phyloP scores from a whole-genome alignment of 768 basidiomycete genomes.

The Mrakia hoshinonis region DNA sequence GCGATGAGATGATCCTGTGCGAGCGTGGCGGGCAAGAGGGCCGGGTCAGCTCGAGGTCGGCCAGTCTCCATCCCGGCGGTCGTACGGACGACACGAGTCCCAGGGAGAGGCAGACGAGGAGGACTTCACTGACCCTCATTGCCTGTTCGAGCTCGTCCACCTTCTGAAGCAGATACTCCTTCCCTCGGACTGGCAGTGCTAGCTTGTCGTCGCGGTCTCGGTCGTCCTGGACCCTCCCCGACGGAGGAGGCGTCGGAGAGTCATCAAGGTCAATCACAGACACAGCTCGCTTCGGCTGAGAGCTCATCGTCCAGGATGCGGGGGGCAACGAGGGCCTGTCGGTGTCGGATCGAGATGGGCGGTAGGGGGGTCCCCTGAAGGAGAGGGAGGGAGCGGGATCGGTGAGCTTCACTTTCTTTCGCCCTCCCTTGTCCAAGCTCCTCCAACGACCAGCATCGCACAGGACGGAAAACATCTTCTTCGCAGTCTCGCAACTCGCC shows the following conservation, averaged over 20 bases:
- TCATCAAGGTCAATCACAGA: slow-evolving; percentile 1
- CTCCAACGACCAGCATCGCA: no score
- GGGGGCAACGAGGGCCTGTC: no score
- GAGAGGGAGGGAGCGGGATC: not conserved
- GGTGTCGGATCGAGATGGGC: not conserved
- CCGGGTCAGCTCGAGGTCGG: not conserved
- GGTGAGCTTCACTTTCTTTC: no score
- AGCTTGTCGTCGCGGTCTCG: not conserved
- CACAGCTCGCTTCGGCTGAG: not conserved
- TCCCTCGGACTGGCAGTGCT: not conserved
- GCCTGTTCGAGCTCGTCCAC: slow-evolving; percentile 5
- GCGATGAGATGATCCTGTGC: slow-evolving; percentile 9
- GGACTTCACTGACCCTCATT: not conserved
- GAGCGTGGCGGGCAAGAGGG: not conserved
- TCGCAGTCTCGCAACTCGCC: no score
- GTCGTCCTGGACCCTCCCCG: not conserved
- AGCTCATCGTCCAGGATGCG: no score
- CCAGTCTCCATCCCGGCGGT: not conserved
- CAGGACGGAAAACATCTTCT: no score
- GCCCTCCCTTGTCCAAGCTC: no score
- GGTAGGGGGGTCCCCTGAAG: not conserved
- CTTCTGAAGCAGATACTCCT: not conserved
- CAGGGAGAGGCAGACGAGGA: no score
- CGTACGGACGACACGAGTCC: no score
- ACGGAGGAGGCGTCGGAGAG: not conserved